Conservation (phyloP, 345 rosid species). For the Citrus glauca region DNA sequence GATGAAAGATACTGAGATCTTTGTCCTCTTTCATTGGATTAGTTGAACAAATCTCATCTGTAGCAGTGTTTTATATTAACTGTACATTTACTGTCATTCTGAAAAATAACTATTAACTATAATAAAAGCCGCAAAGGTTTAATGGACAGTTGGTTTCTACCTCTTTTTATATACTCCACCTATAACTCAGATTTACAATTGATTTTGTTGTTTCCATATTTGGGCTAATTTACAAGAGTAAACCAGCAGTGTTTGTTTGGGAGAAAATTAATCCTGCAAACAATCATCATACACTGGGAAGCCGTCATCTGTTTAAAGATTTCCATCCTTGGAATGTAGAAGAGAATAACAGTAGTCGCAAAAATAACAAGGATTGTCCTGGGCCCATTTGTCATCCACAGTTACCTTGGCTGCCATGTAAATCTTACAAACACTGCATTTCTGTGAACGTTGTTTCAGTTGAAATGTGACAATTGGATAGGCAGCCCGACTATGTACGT, state of each 20-base stretch:
- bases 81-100: too few species aligned
- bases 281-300: constrained; percentile 53
- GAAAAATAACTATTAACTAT: too few species aligned
- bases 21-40: too few species aligned
- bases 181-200: neutral
- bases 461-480: constrained; percentile 61
- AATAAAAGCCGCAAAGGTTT: too few species aligned
- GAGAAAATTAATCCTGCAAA: constrained; percentile 29
- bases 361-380: constrained; percentile 70
- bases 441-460: constrained; percentile 40
- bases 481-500: constrained; percentile 52
- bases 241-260: neutral
- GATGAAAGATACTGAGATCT: too few species aligned
- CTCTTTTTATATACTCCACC: neutral
- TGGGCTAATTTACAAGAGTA: neutral
- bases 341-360: constrained; percentile 66
- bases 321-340: constrained; percentile 45
- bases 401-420: constrained; percentile 55
- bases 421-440: constrained; percentile 69
- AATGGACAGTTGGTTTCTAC: too few species aligned
- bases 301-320: constrained; percentile 27
- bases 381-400: constrained; percentile 66
- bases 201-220: neutral
- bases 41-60: too few species aligned
- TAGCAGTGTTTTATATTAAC: too few species aligned